These are phyloP conservation scores for Rhodosporidiobolus odoratus DNA, from an alignment of 768 basidiomycete species.

Conservation along the genomic window DNA sequence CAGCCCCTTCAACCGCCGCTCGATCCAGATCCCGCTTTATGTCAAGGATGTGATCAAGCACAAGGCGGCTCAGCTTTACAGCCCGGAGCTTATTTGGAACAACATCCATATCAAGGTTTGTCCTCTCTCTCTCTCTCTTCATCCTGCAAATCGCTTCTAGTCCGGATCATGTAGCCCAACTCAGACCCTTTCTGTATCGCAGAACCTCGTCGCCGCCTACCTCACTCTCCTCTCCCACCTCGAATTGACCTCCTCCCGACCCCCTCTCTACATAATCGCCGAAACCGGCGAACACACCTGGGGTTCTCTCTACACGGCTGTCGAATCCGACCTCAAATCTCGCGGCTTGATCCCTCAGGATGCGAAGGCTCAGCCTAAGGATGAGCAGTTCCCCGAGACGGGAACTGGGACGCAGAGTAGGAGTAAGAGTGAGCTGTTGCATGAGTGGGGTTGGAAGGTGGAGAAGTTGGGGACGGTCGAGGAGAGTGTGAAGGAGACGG, in stretches of 20 bases:
- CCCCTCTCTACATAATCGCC: slow-evolving; percentile 8
- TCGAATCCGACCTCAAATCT: background rate
- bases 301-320: background rate
- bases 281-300: slow-evolving; percentile 12
- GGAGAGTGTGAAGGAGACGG: background rate
- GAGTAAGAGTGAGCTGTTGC: background rate
- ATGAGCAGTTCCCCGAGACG: background rate
- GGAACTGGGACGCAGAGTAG: slow-evolving; percentile 1
- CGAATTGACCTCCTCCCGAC: background rate
- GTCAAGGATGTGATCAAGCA: slow-evolving; percentile 3
- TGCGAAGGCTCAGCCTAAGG: background rate
- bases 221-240: slow-evolving; percentile 11
- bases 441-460: slow-evolving; percentile 15
- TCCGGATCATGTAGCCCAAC: too few species aligned
- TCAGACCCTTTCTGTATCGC: background rate
- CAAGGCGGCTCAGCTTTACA: background rate
- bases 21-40: slow-evolving; percentile 29
- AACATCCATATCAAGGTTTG: slow-evolving; percentile 32
- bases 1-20: slow-evolving; percentile 27
- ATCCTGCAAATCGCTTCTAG: background rate
- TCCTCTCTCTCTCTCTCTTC: background rate
- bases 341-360: background rate
- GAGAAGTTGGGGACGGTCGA: background rate
- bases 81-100: slow-evolving; percentile 17
- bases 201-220: slow-evolving; percentile 16